These are phyloP conservation scores for Epichloe sp. DNA, from an alignment of 2,329 filamentous ascomycete genomes.

Conservation along the genomic window DNA sequence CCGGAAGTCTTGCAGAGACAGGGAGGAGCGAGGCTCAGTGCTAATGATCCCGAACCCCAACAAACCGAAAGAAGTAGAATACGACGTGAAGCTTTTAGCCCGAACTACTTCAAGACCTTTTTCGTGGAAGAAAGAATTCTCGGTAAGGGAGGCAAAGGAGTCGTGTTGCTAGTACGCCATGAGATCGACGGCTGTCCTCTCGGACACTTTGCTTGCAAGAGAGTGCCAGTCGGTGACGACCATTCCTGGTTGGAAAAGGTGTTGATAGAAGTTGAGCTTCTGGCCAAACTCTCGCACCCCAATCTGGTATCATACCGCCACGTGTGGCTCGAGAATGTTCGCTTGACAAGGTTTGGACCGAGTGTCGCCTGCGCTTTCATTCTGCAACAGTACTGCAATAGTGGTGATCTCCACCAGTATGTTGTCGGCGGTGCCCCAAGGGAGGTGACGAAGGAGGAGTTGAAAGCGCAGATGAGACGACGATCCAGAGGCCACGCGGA, in stretches of 20 bases:
- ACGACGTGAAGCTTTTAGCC: slow-evolving; percentile 74
- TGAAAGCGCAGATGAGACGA: slow-evolving; percentile 78
- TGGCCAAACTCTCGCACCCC: slow-evolving; percentile 83
- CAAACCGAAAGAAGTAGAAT: slow-evolving; percentile 53
- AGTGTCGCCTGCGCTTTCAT: slow-evolving; percentile 93
- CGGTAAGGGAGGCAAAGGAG: slow-evolving; percentile 83
- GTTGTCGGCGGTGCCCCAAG: slow-evolving; percentile 56
- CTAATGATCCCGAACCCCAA: slow-evolving; percentile 36
- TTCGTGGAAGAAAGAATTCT: slow-evolving; percentile 82
- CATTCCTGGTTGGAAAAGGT: slow-evolving; percentile 93
- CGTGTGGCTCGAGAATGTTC: slow-evolving; percentile 88
- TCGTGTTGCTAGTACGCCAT: slow-evolving; percentile 88
- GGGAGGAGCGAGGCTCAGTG: slow-evolving; percentile 34
- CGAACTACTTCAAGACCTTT: slow-evolving; percentile 83
- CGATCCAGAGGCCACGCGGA: slow-evolving; percentile 68
- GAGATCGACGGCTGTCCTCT: slow-evolving; percentile 79
- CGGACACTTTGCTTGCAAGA: slow-evolving; percentile 90
- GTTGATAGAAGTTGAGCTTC: slow-evolving; percentile 79
- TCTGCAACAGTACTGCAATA: slow-evolving; percentile 93
- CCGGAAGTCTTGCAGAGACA: slow-evolving; percentile 10
- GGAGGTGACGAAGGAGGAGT: slow-evolving; percentile 61
- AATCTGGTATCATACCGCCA: slow-evolving; percentile 95
- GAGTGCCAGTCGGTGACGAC: slow-evolving; percentile 89
- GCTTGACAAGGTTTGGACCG: slow-evolving; percentile 75
- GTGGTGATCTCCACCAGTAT: slow-evolving; percentile 79